Conservation (phyloP, 805 yeast genomes). For the Pichia exigua region DNA sequence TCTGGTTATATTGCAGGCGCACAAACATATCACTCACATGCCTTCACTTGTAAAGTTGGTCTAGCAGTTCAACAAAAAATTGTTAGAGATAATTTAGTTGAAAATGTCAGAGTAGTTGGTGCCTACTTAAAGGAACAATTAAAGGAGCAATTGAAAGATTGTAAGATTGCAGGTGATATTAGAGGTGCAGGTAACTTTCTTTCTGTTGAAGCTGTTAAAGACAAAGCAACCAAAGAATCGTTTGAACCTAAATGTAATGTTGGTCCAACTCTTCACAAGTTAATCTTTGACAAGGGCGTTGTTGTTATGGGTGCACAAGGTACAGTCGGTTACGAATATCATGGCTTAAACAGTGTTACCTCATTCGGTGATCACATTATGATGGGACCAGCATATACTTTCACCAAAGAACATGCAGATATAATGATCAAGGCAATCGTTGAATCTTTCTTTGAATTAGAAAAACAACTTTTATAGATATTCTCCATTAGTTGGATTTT, state of each 20-base stretch:
- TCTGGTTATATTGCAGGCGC: slow-evolving; percentile 36
- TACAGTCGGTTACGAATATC: slow-evolving; percentile 22
- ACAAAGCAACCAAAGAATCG: slow-evolving; percentile 43
- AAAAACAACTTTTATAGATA: slow-evolving; percentile 16
- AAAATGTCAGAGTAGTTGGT: slow-evolving; percentile 38
- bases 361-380: slow-evolving; percentile 37
- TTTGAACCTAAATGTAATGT: slow-evolving; percentile 32
- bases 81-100: slow-evolving; percentile 25
- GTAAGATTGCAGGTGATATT: slow-evolving; percentile 45
- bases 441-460: slow-evolving; percentile 34
- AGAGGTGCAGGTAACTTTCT: slow-evolving; percentile 59
- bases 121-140: slow-evolving; percentile 33
- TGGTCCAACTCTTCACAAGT: slow-evolving; percentile 29
- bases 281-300: slow-evolving; percentile 39
- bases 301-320: slow-evolving; percentile 41
- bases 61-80: slow-evolving; percentile 40
- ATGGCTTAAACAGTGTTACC: slow-evolving; percentile 24
- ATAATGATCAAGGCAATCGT: slow-evolving; percentile 33
- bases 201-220: slow-evolving; percentile 49
- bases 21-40: slow-evolving; percentile 44
- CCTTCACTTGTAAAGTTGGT: slow-evolving; percentile 39
- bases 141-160: slow-evolving; percentile 28
- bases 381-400: slow-evolving; percentile 40
- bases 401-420: slow-evolving; percentile 36
- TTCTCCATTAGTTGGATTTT: background rate